A percentile compares a stretch with the other conserved stretches of the same genome.
These are phyloP conservation scores for Scheffersomyces parashehatae DNA, from an alignment of 1,139 yeast genomes.

Conservation along the genomic window DNA sequence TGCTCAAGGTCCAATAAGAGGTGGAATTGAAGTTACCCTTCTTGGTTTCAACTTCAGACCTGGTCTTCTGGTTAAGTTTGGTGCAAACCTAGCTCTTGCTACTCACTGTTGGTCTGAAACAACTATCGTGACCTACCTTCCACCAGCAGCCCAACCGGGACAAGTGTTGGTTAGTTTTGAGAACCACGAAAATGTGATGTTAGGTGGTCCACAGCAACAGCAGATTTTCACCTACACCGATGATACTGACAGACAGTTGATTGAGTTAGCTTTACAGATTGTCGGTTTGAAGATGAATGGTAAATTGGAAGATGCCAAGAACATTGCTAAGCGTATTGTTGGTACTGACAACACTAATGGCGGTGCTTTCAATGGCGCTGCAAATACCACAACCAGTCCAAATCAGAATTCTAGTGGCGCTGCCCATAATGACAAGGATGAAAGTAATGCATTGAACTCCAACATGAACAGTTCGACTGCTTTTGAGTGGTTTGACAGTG, in stretches of 20 bases:
- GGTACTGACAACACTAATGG: constrained; percentile 46
- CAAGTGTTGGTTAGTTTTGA: constrained; percentile 87
- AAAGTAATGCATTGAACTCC: constrained; percentile 1
- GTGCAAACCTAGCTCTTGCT: constrained; percentile 77
- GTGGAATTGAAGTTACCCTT: constrained; percentile 92
- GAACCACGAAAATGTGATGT: constrained; percentile 37
- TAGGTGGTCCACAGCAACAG: constrained; percentile 40
- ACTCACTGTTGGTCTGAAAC: constrained; percentile 97
- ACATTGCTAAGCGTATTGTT: constrained; percentile 83
- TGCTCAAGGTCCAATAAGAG: constrained; percentile 90
- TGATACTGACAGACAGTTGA: constrained; percentile 88
- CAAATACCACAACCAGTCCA: constrained; percentile 5
- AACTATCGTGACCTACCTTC: constrained; percentile 88
- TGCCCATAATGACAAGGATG: constrained; percentile 4
- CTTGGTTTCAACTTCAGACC: constrained; percentile 84
- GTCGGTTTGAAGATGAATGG: constrained; percentile 96
- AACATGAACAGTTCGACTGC: constrained; percentile 22
- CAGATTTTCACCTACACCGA: constrained; percentile 85
- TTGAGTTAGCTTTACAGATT: constrained; percentile 89
- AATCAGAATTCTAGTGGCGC: constrained; percentile 8
- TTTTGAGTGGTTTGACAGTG: constrained; percentile 50
- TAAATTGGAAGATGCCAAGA: constrained; percentile 86
- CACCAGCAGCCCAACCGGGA: constrained; percentile 87
- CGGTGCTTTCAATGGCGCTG: constrained; percentile 8
- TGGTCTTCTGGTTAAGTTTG: constrained; percentile 82